Conservation (phyloP, 768 basidiomycete species). For the Hemileccinum impolitum region DNA sequence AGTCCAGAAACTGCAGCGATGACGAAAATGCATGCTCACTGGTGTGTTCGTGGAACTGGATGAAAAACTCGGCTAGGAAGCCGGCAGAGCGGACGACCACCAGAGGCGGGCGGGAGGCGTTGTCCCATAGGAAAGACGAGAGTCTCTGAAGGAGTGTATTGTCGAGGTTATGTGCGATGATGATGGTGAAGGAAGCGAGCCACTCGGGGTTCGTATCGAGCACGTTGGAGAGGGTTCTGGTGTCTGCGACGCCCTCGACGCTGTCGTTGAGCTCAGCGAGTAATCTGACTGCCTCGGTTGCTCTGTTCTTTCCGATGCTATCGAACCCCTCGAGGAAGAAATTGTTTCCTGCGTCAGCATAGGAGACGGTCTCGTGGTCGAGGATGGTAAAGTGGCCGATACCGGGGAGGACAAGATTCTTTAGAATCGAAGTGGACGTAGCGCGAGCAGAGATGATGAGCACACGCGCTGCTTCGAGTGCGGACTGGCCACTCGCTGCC, state of each 20-base stretch:
- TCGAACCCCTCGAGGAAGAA: slow-evolving; percentile 82
- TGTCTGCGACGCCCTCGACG: slow-evolving; percentile 68
- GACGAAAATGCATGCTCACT: slow-evolving; percentile 44
- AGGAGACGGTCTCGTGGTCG: slow-evolving; percentile 56
- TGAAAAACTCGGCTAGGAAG: slow-evolving; percentile 83
- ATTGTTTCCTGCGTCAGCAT: slow-evolving; percentile 89
- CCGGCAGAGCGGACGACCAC: slow-evolving; percentile 82
- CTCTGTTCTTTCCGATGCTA: slow-evolving; percentile 79
- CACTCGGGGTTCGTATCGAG: slow-evolving; percentile 52
- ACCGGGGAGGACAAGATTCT: slow-evolving; percentile 96
- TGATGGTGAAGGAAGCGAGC: slow-evolving; percentile 65
- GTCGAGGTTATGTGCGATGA: slow-evolving; percentile 83
- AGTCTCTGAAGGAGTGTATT: slow-evolving; percentile 53
- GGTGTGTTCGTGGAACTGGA: slow-evolving; percentile 87
- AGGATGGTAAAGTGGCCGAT: slow-evolving; percentile 95
- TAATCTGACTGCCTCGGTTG: slow-evolving; percentile 72
- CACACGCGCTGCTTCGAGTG: slow-evolving; percentile 80
- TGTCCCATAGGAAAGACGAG: slow-evolving; percentile 65
- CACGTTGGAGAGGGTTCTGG: slow-evolving; percentile 52
- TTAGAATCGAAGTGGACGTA: slow-evolving; percentile 84
- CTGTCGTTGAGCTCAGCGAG: slow-evolving; percentile 85
- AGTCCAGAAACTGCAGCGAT: not conserved
- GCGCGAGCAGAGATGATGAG: slow-evolving; percentile 80
- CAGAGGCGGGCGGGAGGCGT: slow-evolving; percentile 58
- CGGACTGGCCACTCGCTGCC: slow-evolving; percentile 88